These are phyloP conservation scores for Exophiala sp. DNA, from an alignment of 2,329 filamentous ascomycete genomes.

Conservation along the genomic window DNA sequence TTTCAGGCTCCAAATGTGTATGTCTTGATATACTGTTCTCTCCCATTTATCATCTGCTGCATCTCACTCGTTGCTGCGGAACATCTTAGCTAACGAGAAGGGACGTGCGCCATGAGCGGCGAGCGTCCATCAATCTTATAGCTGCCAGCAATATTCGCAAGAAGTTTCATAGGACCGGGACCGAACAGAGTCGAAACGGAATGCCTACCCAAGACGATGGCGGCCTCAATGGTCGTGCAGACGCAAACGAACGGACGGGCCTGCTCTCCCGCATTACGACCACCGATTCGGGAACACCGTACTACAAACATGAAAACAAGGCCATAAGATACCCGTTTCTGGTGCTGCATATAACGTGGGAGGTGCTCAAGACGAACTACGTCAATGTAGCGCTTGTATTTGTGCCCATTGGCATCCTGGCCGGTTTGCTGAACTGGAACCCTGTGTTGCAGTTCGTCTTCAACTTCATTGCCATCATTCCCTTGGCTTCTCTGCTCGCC, in stretches of 20 bases:
- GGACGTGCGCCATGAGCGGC: conserved; percentile 15
- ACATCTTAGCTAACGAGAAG: conserved; percentile 2
- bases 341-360: conserved; percentile 40
- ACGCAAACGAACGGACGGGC: conserved; percentile 36
- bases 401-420: conserved; percentile 61
- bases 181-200: neutral
- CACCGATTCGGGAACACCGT: conserved; percentile 29
- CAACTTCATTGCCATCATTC: conserved; percentile 64
- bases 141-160: conserved; percentile 23
- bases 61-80: neutral
- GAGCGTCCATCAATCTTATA: conserved; percentile 12
- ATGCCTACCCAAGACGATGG: conserved; percentile 1
- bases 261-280: conserved; percentile 30
- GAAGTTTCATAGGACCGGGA: conserved; percentile 12
- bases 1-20: no score
- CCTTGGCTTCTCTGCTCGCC: conserved; percentile 58
- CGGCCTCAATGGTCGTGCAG: conserved; percentile 33
- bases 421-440: conserved; percentile 58
- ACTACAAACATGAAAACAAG: conserved; percentile 35
- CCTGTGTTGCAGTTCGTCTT: conserved; percentile 58
- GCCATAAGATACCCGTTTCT: conserved; percentile 41
- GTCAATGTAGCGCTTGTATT: conserved; percentile 62
- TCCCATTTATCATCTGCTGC: neutral
- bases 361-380: conserved; percentile 47
- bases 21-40: no score